Percentiles rank a stretch among this genome's conserved stretches.
phyloP scores from a whole-genome alignment of 192 early-diverging fungal species.

The Cladochytrium replicatum region DNA sequence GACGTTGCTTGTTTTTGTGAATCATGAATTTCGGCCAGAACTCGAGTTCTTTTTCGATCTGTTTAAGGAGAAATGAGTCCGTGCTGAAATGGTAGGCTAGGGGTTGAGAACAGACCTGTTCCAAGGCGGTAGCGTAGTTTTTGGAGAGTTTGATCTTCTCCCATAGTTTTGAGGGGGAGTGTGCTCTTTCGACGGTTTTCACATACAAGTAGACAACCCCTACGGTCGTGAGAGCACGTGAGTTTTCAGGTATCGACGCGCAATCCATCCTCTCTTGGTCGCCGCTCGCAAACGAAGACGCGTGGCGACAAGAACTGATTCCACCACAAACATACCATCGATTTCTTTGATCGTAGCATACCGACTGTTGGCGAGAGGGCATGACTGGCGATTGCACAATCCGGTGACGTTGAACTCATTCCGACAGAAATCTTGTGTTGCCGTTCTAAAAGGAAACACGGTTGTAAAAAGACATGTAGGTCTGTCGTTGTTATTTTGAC shows the following conservation, averaged over 20 bases:
- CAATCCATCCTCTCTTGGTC: slow-evolving; percentile 1
- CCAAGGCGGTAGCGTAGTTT: slow-evolving; percentile 79
- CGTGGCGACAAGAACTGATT: no score
- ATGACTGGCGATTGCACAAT: slow-evolving; percentile 86
- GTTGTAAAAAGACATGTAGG: background rate
- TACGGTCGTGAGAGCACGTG: background rate
- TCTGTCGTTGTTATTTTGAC: slow-evolving; percentile 4
- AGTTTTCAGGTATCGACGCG: background rate
- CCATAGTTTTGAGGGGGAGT: slow-evolving; percentile 90
- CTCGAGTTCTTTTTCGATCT: slow-evolving; percentile 82
- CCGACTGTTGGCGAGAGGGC: slow-evolving; percentile 87
- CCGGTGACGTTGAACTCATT: slow-evolving; percentile 96
- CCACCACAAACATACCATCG: slow-evolving; percentile 34
- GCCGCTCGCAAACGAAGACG: background rate
- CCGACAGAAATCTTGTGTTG: slow-evolving; percentile 83
- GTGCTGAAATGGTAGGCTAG: background rate
- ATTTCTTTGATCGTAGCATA: slow-evolving; percentile 92
- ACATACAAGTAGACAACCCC: slow-evolving; percentile 80
- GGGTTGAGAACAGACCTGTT: slow-evolving; percentile 33
- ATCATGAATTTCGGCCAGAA: slow-evolving; percentile 87
- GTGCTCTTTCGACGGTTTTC: slow-evolving; percentile 92
- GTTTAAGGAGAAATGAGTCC: slow-evolving; percentile 8
- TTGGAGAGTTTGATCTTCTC: slow-evolving; percentile 79
- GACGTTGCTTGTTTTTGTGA: slow-evolving; percentile 93
- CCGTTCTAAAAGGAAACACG: slow-evolving; percentile 43